A percentile compares a stretch with the other conserved stretches of the same genome.
Evolutionary conservation across 2,329 filamentous ascomycete genomes (phyloP).

Genomic region (Fusarium buxicola): DNA sequence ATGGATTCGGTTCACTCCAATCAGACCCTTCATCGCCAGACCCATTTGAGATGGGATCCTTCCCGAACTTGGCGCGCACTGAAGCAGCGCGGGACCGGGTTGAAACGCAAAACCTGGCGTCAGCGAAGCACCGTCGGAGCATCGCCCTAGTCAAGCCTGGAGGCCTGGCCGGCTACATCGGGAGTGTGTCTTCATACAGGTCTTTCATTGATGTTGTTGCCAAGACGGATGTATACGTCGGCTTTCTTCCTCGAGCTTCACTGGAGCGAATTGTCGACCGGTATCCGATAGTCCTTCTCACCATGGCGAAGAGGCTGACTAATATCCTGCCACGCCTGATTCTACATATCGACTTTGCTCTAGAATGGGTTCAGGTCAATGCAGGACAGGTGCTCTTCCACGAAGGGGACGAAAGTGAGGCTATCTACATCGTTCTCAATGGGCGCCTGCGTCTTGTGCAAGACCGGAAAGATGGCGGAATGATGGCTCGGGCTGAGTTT

Average conservation of each 20-base stretch:
- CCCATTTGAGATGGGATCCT: conserved; percentile 43
- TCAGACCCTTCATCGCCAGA: conserved; percentile 34
- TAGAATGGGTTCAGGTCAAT: conserved; percentile 98
- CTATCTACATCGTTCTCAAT: conserved; percentile 97
- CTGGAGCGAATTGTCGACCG: conserved; percentile 93
- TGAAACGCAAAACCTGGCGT: conserved; percentile 58
- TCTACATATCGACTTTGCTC: conserved; percentile 95
- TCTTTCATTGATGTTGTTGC: conserved; percentile 97
- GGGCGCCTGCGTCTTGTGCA: conserved; percentile 87
- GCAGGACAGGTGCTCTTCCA: conserved; percentile 95
- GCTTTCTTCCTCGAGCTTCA: conserved; percentile 86
- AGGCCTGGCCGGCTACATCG: conserved; percentile 92
- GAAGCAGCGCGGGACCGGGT: conserved; percentile 46
- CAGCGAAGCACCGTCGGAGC: conserved; percentile 68
- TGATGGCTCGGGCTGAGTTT: conserved; percentile 90
- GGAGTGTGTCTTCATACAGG: conserved; percentile 92
- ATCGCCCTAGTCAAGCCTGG: conserved; percentile 95
- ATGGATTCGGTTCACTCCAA: conserved; percentile 40
- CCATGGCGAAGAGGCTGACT: conserved; percentile 95
- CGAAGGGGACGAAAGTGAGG: conserved; percentile 94
- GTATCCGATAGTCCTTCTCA: conserved; percentile 91
- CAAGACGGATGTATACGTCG: conserved; percentile 98
- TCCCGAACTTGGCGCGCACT: conserved; percentile 45
- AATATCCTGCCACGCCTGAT: conserved; percentile 89
- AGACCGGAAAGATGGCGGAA: conserved; percentile 82